Conservation (phyloP, 2,329 filamentous ascomycete genomes). For the Falciphora oryzae region DNA sequence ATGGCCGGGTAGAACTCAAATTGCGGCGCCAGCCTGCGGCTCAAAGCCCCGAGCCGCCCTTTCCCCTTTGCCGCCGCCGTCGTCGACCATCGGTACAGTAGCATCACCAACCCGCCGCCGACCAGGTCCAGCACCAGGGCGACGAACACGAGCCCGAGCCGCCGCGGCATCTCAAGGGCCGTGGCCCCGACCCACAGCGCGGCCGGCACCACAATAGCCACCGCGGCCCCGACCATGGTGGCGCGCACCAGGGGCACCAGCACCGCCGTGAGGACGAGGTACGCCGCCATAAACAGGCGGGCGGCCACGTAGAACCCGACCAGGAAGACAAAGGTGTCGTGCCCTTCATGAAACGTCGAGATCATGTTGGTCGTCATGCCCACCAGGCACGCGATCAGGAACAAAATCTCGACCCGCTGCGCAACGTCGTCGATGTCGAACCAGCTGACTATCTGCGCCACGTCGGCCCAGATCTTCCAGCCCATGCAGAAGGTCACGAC, state of each 20-base stretch:
- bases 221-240: constrained; percentile 45
- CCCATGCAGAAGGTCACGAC: constrained; percentile 56
- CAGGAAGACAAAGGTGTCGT: constrained; percentile 50
- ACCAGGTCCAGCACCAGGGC: constrained; percentile 50
- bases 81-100: constrained; percentile 27
- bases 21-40: constrained; percentile 24
- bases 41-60: constrained; percentile 9
- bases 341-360: constrained; percentile 41
- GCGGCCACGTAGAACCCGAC: constrained; percentile 56
- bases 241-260: constrained; percentile 52
- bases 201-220: constrained; percentile 39
- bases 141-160: constrained; percentile 49
- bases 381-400: constrained; percentile 55
- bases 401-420: constrained; percentile 52
- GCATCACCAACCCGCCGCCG: constrained; percentile 36
- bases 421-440: constrained; percentile 58
- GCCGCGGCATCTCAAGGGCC: constrained; percentile 47
- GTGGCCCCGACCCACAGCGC: constrained; percentile 56
- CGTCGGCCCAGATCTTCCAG: constrained; percentile 59
- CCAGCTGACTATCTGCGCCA: constrained; percentile 52
- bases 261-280: constrained; percentile 39
- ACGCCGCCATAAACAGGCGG: constrained; percentile 45
- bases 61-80: constrained; percentile 15
- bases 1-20: constrained; percentile 57
- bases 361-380: constrained; percentile 61